Evolutionary conservation across 176 grass and related monocot species (phyloP), one percentile per base, ranked within the genome.

Genomic region (Guadua angustifolia): DNA sequence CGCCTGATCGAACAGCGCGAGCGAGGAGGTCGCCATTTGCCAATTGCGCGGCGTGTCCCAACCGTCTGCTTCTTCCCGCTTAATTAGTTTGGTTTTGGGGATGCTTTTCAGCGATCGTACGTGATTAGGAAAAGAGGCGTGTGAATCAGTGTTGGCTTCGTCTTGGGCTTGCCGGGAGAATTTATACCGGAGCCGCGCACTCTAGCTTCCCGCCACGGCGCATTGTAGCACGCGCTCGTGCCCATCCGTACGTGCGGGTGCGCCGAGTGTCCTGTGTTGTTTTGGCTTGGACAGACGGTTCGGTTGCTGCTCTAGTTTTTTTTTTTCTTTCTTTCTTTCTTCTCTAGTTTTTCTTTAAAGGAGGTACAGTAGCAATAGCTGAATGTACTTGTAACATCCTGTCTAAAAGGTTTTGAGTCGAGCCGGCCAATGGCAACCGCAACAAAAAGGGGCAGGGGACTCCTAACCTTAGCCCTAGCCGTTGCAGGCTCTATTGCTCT

Each of bases 101-200:
- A 79, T 66, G 85, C 6, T 14, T 57, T 9, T 36, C 77, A 9
- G 63, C 24, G 47, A 76, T 15, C 2, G 61, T n/a, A 82, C 16
- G 59, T 38, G 76, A 46, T 6, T 21, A 51, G 21, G 59, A 80
- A 60, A 29, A 26, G 61, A 50, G 79, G 66, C 46, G 61, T 4
- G 45, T 3, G 15, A 24, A 33, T 4, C 19, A 68, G 63, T 4
- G 17, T 6, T n/a, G 44, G 32, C 19, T 68, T 65, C 64, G 49
- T 63, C 75, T 50, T 38, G 26, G 89, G 69, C 84, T 13, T 81
- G 53, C 62, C 32, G 82, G 82, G 15, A 26, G 38, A 77, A 71
- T 91, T 91, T 91, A 91, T 88, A 91, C 77, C 61, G 80, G 67
- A 60, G 79, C 46, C 57, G 73, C 46, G 73, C 7, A 17, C 24